Conservation (phyloP, 208 protist species). For the Leishmania aethiopica region DNA sequence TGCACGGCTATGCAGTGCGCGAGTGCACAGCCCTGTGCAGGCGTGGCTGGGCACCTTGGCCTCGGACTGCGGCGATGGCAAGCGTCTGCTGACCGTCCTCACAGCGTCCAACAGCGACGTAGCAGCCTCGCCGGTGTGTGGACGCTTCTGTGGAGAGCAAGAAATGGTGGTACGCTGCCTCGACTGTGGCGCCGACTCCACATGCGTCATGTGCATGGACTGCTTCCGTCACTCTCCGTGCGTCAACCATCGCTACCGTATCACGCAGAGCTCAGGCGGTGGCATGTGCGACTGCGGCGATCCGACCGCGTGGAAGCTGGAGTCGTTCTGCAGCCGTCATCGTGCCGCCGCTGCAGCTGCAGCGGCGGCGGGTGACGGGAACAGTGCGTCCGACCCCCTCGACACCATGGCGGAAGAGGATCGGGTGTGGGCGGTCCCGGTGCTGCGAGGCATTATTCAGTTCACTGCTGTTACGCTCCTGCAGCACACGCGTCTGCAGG, state of each 20-base stretch:
- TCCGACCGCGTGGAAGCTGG: slow-evolving; percentile 72
- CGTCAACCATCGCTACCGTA: slow-evolving; percentile 69
- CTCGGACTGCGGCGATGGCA: slow-evolving; percentile 15
- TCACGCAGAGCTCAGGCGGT: slow-evolving; percentile 62
- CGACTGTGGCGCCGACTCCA: slow-evolving; percentile 85
- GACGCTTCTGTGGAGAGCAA: slow-evolving; percentile 40
- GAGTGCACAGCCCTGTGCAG: slow-evolving; percentile 36
- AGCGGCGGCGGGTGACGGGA: not conserved
- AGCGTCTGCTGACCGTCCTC: slow-evolving; percentile 18
- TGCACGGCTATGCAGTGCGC: slow-evolving; percentile 17
- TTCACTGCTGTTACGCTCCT: slow-evolving; percentile 41
- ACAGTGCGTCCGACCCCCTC: slow-evolving; percentile 8
- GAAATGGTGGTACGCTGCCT: slow-evolving; percentile 87
- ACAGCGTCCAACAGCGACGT: slow-evolving; percentile 11
- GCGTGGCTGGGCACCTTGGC: slow-evolving; percentile 41
- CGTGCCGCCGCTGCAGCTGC: slow-evolving; percentile 22
- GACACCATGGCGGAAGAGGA: slow-evolving; percentile 25
- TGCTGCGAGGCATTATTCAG: slow-evolving; percentile 51
- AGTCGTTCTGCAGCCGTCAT: slow-evolving; percentile 70
- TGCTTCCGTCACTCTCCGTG: slow-evolving; percentile 92
- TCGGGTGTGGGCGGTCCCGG: slow-evolving; percentile 43
- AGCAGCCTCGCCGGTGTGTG: slow-evolving; percentile 51
- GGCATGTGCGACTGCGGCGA: slow-evolving; percentile 96
- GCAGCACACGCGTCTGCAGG: slow-evolving; percentile 20
- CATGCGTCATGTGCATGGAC: slow-evolving; percentile 90